Evolutionary conservation across 306 rosid species (phyloP), one percentile per base, ranked within the genome.

Genomic region (Elaeagnus macrophylla): DNA sequence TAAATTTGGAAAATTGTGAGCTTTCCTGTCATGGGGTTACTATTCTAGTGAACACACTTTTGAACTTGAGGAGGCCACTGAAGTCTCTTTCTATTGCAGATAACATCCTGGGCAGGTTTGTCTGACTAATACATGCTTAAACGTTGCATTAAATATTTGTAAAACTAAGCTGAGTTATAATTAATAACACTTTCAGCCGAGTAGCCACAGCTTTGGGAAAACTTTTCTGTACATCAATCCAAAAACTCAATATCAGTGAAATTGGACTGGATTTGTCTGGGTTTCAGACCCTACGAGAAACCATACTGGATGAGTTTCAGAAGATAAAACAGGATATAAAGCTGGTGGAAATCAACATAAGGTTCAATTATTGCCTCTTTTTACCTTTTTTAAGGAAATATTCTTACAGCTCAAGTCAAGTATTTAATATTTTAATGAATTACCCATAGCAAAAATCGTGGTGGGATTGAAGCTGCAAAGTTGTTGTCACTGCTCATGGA

Each of bases 101-200:
- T 62, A 87, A 91, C 70, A 65, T 71, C 82, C 83, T 84, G 36
- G 96, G 99, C 63, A 80, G 96, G 99, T 87, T 74, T 78, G 88
- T 75, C 54, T 61, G 41, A 48, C 35, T 17, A 51, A 47, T 67
- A 44, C 55, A 17, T 47, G 35, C 55, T 61, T 56, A 57, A 61
- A 67, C 41, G 8, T 67, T 38, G 37, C 62, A 50, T 52, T 53
- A 47, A 43, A 43, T 18, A 67, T 66, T 57, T 65, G 64, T 70
- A 42, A 25, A 25, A 0, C 53, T 17, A 46, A 42, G 40, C 40
- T 65, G 54, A 38, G 59, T 39, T 59, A 39, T 63, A 66, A 53
- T 66, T 52, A 69, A 67, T 48, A 57, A 69, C 70, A 67, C 72
- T 53, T 77, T 35, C 55, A 87, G 99, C 61, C 56, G 75, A 63